Evolutionary conservation across 768 basidiomycete species (phyloP), one percentile per base, ranked within the genome.

Genomic region (Cystoderma amianthinum): DNA sequence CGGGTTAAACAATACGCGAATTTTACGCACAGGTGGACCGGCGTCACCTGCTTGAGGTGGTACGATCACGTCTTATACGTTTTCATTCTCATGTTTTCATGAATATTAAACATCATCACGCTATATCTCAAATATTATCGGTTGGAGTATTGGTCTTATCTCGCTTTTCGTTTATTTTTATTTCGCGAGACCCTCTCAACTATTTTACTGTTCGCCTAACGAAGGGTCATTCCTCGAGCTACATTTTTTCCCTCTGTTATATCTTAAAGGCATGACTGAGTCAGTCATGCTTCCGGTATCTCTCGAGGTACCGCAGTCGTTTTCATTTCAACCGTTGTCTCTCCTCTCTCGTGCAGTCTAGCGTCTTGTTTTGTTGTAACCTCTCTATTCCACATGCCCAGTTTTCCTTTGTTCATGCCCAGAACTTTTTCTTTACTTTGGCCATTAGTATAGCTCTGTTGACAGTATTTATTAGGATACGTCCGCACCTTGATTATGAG

Each of bases 21-120:
- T 53, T 12, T 45, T 42, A 40, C 32, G 42, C 38, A 21, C 43
- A 12, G 39, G 38, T 16, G 44, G 38, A 20, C 45, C 43, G 7
- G 49, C 49, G 11, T 54, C 52, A 15, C 53, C 47, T 7, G 25
- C 25, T 7, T 28, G 7, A 7, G 7, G n/a, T 7, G 25, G 25
- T 7, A 7, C 25, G 25, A 28, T 28, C n/a, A n/a, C n/a, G 28
- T 30, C 10, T 9, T 9, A 30, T 9, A 30, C 34, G 17, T 15
- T 15, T 15, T 36, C 17, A 9, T 36, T 19, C 45, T 11, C 46
- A 43, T 53, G 45, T 59, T 52, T 50, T 51, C 45, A 46, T 44
- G 49, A 52, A 56, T 59, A 57, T 51, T 54, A 60, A 49, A 50
- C 49, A 42, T 44, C 46, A 52, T 59, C 59, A 55, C 59, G 58